Percentiles rank a stretch among this genome's conserved stretches.
These are phyloP conservation scores for Trichophyton equinum DNA, from an alignment of 2,329 filamentous ascomycete genomes.

Conservation along the genomic window DNA sequence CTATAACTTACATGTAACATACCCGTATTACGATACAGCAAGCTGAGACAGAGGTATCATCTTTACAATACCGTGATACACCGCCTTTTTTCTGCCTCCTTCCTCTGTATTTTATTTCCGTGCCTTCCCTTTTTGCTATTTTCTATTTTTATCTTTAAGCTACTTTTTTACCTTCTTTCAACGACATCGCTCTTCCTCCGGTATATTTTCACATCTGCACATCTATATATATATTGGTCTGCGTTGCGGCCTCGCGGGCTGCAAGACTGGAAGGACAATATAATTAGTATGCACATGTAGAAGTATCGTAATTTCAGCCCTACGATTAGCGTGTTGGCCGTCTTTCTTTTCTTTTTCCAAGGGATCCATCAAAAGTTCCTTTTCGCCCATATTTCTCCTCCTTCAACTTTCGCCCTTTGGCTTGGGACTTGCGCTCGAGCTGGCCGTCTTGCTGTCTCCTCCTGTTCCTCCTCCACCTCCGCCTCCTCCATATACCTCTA, in stretches of 20 bases:
- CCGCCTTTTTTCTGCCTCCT: background rate
- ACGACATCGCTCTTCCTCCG: background rate
- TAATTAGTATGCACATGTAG: background rate
- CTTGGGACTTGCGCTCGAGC: background rate
- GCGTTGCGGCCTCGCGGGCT: no score
- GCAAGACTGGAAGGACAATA: background rate
- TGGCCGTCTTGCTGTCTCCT: no score
- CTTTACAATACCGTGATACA: background rate
- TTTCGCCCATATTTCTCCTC: slow-evolving; percentile 7
- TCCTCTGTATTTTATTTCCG: background rate
- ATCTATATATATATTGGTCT: background rate
- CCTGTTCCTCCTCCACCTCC: no score
- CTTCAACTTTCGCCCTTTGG: background rate
- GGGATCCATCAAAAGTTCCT: background rate
- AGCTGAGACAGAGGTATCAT: background rate
- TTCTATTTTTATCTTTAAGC: background rate
- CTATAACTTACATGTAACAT: background rate
- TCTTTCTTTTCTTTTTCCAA: slow-evolving; percentile 1
- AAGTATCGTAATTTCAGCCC: slow-evolving; percentile 3
- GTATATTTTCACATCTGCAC: background rate
- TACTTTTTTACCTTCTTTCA: background rate
- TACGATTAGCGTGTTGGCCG: slow-evolving; percentile 3
- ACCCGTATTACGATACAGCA: background rate
- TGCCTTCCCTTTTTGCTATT: background rate
- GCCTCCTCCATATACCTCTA: no score